Percentiles rank a stretch among this genome's conserved stretches.
Evolutionary conservation across 2,329 filamentous ascomycete genomes (phyloP).

Genomic region (Drechmeria coniospora): DNA sequence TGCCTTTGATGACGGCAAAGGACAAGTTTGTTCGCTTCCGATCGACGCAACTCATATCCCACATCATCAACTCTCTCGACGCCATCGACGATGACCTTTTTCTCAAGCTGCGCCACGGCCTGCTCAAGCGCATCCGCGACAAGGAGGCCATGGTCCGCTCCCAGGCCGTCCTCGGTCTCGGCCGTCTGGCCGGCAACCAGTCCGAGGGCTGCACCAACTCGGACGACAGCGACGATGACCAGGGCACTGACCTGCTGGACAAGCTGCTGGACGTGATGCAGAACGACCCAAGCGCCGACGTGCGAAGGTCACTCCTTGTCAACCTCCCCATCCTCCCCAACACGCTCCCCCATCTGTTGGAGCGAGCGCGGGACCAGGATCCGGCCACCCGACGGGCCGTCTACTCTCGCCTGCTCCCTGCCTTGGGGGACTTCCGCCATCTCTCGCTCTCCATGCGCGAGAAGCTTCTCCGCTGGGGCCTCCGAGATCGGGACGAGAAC

Average conservation of each 20-base stretch:
- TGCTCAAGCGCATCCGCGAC: constrained; percentile 77
- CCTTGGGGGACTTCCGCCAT: constrained; percentile 85
- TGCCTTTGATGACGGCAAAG: constrained; percentile 69
- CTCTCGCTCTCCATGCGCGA: constrained; percentile 87
- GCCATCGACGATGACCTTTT: constrained; percentile 88
- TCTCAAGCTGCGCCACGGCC: constrained; percentile 59
- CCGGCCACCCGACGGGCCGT: constrained; percentile 68
- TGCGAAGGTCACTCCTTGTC: constrained; percentile 71
- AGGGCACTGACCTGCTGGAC: constrained; percentile 55
- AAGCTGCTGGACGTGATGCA: constrained; percentile 80
- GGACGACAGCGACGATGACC: constrained; percentile 50
- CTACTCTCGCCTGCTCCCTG: constrained; percentile 75
- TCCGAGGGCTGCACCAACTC: constrained; percentile 55
- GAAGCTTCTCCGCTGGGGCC: constrained; percentile 86
- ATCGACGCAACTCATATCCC: constrained; percentile 75
- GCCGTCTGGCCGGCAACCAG: constrained; percentile 65
- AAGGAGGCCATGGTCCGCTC: constrained; percentile 87
- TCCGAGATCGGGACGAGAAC: constrained; percentile 85
- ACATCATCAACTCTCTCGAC: constrained; percentile 84
- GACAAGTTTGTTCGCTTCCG: constrained; percentile 88
- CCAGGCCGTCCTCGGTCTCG: constrained; percentile 83
- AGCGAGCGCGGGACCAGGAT: constrained; percentile 82
- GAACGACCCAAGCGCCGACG: constrained; percentile 88
- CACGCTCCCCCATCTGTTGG: constrained; percentile 75
- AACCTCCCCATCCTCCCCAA: constrained; percentile 77